Conservation (phyloP, 805 yeast genomes). For the Yamadazyma paraphyllophila region DNA sequence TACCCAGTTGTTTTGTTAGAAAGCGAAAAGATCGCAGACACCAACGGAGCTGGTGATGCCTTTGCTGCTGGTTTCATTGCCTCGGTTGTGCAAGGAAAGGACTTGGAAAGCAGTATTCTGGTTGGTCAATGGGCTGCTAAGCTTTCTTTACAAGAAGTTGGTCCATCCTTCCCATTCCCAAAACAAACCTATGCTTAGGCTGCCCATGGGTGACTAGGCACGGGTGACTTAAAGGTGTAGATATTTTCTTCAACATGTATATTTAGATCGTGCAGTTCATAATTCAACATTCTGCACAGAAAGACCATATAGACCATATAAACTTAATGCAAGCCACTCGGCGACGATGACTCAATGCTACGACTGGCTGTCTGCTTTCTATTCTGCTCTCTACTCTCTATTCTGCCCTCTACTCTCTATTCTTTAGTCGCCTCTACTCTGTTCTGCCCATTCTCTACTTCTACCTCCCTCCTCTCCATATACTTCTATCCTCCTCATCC, state of each 20-base stretch:
- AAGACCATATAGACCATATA: not conserved
- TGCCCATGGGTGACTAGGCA: too few relatives aligned
- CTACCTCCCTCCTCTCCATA: too few relatives aligned
- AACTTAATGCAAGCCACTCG: too few relatives aligned
- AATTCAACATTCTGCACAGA: conserved; percentile 11
- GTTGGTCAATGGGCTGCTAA: conserved; percentile 97
- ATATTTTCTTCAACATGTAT: conserved; percentile 23
- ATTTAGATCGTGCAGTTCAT: conserved; percentile 2
- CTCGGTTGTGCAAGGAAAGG: conserved; percentile 73
- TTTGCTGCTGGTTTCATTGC: conserved; percentile 96
- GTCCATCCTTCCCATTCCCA: conserved; percentile 90
- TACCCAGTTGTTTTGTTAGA: conserved; percentile 74
- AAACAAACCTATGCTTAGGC: conserved; percentile 48
- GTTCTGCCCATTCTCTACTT: too few relatives aligned
- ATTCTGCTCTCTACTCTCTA: too few relatives aligned
- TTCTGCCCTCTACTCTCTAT: too few relatives aligned
- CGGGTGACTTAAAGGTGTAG: too few relatives aligned
- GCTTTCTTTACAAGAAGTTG: conserved; percentile 85
- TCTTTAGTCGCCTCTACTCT: too few relatives aligned
- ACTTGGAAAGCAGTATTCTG: conserved; percentile 60
- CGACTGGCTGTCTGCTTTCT: too few relatives aligned
- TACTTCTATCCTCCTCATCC: too few relatives aligned
- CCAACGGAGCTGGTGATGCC: conserved; percentile 99
- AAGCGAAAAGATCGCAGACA: conserved; percentile 69
- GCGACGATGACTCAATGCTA: too few relatives aligned